Conservation (phyloP, 345 rosid species). For the Cardamine chenopodiifolia region DNA sequence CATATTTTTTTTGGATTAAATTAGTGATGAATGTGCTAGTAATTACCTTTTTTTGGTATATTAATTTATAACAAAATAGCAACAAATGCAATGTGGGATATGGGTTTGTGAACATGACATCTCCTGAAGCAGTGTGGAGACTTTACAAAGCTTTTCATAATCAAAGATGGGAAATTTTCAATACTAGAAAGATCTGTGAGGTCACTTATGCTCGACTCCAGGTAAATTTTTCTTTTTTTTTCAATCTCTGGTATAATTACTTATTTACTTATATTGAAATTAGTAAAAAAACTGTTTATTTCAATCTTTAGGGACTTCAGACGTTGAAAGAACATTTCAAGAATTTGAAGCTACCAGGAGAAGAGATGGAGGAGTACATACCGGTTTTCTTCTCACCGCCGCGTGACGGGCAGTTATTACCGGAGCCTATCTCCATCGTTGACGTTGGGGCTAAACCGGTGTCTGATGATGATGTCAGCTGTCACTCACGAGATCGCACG, state of each 20-base stretch:
- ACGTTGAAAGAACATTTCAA: conserved; percentile 81
- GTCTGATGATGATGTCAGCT: background rate
- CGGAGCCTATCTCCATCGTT: conserved; percentile 58
- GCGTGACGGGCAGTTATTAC: conserved; percentile 63
- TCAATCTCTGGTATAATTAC: too few species aligned
- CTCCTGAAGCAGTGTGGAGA: conserved; percentile 73
- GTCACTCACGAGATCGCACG: background rate
- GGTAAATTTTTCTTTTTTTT: too few species aligned
- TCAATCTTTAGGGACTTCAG: conserved; percentile 91
- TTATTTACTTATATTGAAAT: too few species aligned
- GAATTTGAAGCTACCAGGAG: conserved; percentile 77
- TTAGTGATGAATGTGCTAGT: background rate
- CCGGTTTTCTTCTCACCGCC: conserved; percentile 90
- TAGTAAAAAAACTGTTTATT: too few species aligned
- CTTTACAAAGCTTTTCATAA: conserved; percentile 80
- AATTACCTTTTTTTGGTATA: background rate
- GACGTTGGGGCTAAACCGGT: conserved; percentile 23
- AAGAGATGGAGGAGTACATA: conserved; percentile 56
- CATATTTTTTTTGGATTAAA: background rate
- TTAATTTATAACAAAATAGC: conserved; percentile 28
- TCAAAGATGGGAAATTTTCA: conserved; percentile 79
- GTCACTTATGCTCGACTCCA: conserved; percentile 90
- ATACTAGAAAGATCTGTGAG: conserved; percentile 81
- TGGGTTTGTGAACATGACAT: conserved; percentile 98
- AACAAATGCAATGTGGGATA: conserved; percentile 95